Conservation (phyloP, 2,329 filamentous ascomycete species). For the Colletotrichum lindemuthianum region DNA sequence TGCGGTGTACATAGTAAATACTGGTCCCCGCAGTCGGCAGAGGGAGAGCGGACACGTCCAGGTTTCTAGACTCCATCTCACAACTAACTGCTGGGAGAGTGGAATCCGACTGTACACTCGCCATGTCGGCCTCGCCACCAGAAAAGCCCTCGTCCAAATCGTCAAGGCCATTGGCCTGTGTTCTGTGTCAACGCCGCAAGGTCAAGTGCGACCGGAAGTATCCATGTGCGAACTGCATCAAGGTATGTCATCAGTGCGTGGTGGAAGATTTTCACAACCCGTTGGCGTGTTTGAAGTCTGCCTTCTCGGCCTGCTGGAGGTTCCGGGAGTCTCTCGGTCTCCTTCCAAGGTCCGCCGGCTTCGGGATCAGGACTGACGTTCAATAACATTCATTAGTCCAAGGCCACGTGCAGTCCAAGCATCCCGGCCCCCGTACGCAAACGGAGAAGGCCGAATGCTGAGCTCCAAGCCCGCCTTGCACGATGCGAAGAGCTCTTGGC, state of each 20-base stretch:
- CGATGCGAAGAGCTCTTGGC: conserved; percentile 68
- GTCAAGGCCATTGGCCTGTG: conserved; percentile 49
- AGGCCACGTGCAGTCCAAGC: conserved; percentile 62
- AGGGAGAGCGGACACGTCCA: not conserved
- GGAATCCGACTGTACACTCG: not conserved
- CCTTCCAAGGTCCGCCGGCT: not conserved
- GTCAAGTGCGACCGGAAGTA: conserved; percentile 70
- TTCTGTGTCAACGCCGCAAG: conserved; percentile 69
- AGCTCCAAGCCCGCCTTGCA: conserved; percentile 67
- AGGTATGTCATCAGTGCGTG: conserved; percentile 6
- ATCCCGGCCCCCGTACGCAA: conserved; percentile 69
- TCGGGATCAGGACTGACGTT: not conserved
- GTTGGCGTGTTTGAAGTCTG: no score
- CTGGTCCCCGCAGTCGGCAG: conserved; percentile 19
- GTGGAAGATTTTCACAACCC: no score
- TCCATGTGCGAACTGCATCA: conserved; percentile 68
- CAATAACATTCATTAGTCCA: conserved; percentile 26
- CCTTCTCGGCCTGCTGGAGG: no score
- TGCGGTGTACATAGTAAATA: conserved; percentile 6
- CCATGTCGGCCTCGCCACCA: conserved; percentile 19
- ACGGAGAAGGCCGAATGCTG: conserved; percentile 67
- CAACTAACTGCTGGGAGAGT: not conserved
- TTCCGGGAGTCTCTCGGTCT: not conserved
- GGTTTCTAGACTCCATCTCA: conserved; percentile 1
- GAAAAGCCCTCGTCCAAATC: conserved; percentile 17